phyloP scores from a whole-genome alignment of 805 yeast species.

The Kodamaea kaohsiungensis region DNA sequence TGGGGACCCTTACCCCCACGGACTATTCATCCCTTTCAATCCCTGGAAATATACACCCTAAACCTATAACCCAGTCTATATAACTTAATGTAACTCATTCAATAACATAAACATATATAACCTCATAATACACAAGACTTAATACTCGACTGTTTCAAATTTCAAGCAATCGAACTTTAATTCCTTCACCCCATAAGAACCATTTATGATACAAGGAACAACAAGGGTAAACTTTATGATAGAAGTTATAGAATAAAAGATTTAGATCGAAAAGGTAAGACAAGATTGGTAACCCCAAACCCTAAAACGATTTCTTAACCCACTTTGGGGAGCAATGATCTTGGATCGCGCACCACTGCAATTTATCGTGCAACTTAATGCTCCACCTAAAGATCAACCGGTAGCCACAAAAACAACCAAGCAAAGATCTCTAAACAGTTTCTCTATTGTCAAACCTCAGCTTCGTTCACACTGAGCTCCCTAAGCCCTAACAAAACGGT shows the following conservation, averaged over 20 bases:
- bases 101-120: too few relatives aligned
- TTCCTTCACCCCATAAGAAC: neutral
- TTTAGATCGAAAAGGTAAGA: neutral
- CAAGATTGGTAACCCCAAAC: neutral
- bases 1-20: too few relatives aligned
- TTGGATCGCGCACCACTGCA: neutral
- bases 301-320: neutral
- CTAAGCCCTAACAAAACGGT: neutral
- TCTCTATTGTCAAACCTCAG: too few relatives aligned
- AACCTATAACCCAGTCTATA: too few relatives aligned
- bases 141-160: neutral
- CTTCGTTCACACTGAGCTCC: neutral
- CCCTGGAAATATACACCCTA: too few relatives aligned
- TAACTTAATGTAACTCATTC: too few relatives aligned
- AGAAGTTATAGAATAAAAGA: neutral
- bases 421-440: neutral
- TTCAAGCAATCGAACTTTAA: neutral
- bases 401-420: neutral
- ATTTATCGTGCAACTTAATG: neutral
- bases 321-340: too few relatives aligned
- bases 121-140: neutral
- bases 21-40: too few relatives aligned
- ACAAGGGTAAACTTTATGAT: neutral
- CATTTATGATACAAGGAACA: neutral
- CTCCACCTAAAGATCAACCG: neutral